Conservation (phyloP, 192 early-diverging fungal species). For the Coemansia sp. region DNA sequence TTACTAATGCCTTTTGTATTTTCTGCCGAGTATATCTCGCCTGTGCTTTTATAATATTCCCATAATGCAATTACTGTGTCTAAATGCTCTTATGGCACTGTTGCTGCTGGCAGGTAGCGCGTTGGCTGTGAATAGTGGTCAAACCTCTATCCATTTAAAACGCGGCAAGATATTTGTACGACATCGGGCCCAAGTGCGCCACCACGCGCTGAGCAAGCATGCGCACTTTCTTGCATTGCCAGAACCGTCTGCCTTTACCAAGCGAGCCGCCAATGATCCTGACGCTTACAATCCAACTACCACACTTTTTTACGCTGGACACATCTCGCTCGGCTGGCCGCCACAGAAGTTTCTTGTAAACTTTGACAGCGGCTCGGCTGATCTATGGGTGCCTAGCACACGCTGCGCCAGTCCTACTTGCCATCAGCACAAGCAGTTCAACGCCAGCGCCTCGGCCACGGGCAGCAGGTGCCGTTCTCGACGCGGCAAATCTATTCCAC, state of each 20-base stretch:
- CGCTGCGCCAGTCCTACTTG: conserved; percentile 34
- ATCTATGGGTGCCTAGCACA: conserved; percentile 68
- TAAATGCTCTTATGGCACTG: conserved; percentile 2
- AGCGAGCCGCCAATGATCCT: not conserved
- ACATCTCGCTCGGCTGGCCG: conserved; percentile 63
- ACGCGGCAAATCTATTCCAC: not conserved
- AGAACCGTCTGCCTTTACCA: not conserved
- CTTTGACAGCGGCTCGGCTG: conserved; percentile 69
- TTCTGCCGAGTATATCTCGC: no score
- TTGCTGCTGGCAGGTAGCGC: not conserved
- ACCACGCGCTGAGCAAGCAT: conserved; percentile 29
- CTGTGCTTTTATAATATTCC: not conserved
- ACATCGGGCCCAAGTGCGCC: conserved; percentile 25
- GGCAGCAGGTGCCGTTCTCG: not conserved
- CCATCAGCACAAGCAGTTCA: conserved; percentile 23
- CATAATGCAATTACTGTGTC: not conserved
- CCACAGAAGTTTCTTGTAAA: conserved; percentile 66
- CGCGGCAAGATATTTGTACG: conserved; percentile 48
- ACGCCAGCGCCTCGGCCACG: conserved; percentile 10
- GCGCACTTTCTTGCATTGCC: conserved; percentile 17
- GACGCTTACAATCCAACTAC: conserved; percentile 37
- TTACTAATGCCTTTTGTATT: no score
- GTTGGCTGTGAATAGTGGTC: conserved; percentile 6
- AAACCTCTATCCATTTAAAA: conserved; percentile 34
- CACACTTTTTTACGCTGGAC: conserved; percentile 62